Conservation (phyloP, 768 basidiomycete genomes). For the Solioccasus polychromus region DNA sequence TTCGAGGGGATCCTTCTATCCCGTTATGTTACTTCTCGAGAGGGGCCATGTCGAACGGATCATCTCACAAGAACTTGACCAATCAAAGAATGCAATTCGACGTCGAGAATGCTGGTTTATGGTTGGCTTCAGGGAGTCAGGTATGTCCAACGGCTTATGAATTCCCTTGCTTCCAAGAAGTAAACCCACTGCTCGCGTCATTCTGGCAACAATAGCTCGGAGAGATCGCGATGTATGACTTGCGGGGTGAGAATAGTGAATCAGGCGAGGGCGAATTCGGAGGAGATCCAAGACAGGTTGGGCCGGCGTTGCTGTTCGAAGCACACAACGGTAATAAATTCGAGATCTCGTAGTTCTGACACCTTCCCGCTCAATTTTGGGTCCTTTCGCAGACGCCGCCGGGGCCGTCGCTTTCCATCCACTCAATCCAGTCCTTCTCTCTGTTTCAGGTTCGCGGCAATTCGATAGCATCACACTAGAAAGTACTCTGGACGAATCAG, state of each 20-base stretch:
- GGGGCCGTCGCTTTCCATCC: slow-evolving; percentile 78
- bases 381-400: slow-evolving; percentile 53
- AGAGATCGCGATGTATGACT: slow-evolving; percentile 55
- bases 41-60: not conserved
- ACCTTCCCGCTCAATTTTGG: not conserved
- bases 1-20: slow-evolving; percentile 52
- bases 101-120: slow-evolving; percentile 63
- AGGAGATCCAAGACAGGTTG: slow-evolving; percentile 10
- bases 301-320: slow-evolving; percentile 38
- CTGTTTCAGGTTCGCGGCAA: slow-evolving; percentile 77
- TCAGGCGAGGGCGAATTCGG: not conserved
- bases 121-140: slow-evolving; percentile 66
- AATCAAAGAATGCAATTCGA: slow-evolving; percentile 84
- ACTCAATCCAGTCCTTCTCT: slow-evolving; percentile 50
- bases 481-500: slow-evolving; percentile 2
- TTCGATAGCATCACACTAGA: slow-evolving; percentile 35
- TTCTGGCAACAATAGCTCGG: slow-evolving; percentile 45
- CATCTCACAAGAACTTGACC: slow-evolving; percentile 32
- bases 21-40: slow-evolving; percentile 39
- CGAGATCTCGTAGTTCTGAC: not conserved
- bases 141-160: slow-evolving; percentile 35
- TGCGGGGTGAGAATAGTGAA: slow-evolving; percentile 25
- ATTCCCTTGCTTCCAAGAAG: not conserved
- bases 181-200: no score
- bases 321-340: slow-evolving; percentile 60